Evolutionary conservation across 2,329 filamentous ascomycete genomes (phyloP).

Genomic region (Xylariaceae sp.): DNA sequence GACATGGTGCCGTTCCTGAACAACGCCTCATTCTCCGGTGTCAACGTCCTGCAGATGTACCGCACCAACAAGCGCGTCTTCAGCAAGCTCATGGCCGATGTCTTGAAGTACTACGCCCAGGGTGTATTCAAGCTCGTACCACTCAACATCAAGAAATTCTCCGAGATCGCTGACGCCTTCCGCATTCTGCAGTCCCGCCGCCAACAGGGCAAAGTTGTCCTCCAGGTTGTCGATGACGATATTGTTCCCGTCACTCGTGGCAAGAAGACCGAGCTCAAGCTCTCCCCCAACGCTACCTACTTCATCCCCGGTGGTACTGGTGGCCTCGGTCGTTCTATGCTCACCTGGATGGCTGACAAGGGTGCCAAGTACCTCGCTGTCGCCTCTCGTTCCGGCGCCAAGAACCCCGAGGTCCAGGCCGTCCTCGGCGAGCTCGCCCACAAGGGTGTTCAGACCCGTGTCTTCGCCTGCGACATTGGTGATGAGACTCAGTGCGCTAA

Average conservation of each 20-base stretch:
- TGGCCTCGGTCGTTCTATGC: constrained; percentile 40
- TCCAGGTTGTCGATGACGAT: constrained; percentile 34
- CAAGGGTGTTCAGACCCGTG: constrained; percentile 30
- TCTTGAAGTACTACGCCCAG: constrained; percentile 32
- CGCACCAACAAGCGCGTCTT: constrained; percentile 36
- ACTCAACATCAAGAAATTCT: constrained; percentile 37
- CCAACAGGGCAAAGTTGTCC: constrained; percentile 36
- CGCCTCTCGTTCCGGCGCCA: constrained; percentile 34
- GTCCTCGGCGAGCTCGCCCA: constrained; percentile 32
- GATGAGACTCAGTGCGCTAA: constrained; percentile 32
- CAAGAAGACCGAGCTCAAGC: constrained; percentile 34
- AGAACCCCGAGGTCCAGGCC: constrained; percentile 36
- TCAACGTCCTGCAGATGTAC: constrained; percentile 40
- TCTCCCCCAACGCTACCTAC: constrained; percentile 39
- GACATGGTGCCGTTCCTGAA: constrained; percentile 40
- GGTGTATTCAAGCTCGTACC: constrained; percentile 37
- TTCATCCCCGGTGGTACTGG: constrained; percentile 43
- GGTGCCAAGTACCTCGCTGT: constrained; percentile 44
- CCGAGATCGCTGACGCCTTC: constrained; percentile 38
- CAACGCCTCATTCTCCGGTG: constrained; percentile 37
- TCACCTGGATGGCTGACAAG: constrained; percentile 41
- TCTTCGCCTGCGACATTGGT: constrained; percentile 34
- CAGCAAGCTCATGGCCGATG: constrained; percentile 35
- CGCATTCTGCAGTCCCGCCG: constrained; percentile 36
- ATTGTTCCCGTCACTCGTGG: constrained; percentile 33